Conservation (phyloP, 2,329 filamentous ascomycete genomes). For the Talaromyces sp. region DNA sequence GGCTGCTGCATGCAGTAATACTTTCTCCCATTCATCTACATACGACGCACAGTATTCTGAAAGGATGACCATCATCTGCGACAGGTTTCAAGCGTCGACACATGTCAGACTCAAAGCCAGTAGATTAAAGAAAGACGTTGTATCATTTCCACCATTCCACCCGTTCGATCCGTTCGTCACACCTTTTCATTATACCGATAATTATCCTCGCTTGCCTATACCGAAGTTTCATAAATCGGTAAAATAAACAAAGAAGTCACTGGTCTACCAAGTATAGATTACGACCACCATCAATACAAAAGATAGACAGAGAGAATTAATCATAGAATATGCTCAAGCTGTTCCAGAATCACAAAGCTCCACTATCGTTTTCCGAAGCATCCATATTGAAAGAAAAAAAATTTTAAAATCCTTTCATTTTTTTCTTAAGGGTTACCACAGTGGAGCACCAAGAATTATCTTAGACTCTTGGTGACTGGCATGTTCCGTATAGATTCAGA, state of each 20-base stretch:
- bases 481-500: constrained; percentile 6
- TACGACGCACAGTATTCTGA: background rate
- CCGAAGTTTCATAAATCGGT: background rate
- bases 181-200: background rate
- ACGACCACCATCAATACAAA: background rate
- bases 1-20: background rate
- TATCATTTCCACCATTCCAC: background rate
- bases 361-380: background rate
- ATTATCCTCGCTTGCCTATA: background rate
- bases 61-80: background rate
- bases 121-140: constrained; percentile 1
- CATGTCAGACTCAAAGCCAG: background rate
- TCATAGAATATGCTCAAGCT: background rate
- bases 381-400: background rate
- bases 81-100: background rate
- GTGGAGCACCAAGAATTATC: background rate
- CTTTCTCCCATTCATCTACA: background rate
- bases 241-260: background rate
- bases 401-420: too few relatives aligned
- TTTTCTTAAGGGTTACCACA: background rate
- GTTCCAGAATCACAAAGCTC: constrained; percentile 5
- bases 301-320: background rate
- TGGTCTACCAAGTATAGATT: background rate
- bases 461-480: background rate
- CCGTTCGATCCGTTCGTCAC: background rate